Percentiles rank a stretch among this genome's conserved stretches.
Evolutionary conservation across 495 filamentous ascomycete genomes (phyloP).

Genomic region (Lasiosphaeria hispida): DNA sequence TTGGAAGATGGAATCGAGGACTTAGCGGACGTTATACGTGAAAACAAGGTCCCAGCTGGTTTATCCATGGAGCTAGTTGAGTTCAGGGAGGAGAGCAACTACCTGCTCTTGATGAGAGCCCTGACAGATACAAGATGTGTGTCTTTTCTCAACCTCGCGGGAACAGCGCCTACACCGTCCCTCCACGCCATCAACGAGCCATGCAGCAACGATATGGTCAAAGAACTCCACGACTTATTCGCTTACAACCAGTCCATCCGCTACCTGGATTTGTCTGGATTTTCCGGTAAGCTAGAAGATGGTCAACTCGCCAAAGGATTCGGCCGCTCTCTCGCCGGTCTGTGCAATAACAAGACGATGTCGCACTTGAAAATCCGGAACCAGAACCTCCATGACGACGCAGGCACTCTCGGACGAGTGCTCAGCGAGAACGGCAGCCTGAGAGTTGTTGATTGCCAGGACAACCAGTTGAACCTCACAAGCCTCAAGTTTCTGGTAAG

Average conservation of each 20-base stretch:
- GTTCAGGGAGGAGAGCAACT: constrained; percentile 71
- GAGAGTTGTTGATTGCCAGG: constrained; percentile 37
- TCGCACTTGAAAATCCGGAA: constrained; percentile 73
- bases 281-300: constrained; percentile 83
- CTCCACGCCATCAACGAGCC: constrained; percentile 51
- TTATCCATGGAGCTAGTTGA: constrained; percentile 85
- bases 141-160: constrained; percentile 79
- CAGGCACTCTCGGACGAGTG: constrained; percentile 50
- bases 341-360: constrained; percentile 73
- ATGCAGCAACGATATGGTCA: constrained; percentile 64
- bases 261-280: constrained; percentile 83
- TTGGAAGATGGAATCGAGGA: constrained; percentile 68
- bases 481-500: constrained; percentile 32
- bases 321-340: constrained; percentile 69
- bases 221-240: constrained; percentile 71
- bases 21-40: constrained; percentile 66
- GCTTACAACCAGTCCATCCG: constrained; percentile 72
- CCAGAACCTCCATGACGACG: constrained; percentile 46
- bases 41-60: constrained; percentile 63
- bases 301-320: constrained; percentile 80
- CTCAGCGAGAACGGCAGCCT: constrained; percentile 31
- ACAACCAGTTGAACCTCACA: constrained; percentile 43
- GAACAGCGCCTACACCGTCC: constrained; percentile 79
- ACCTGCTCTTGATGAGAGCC: constrained; percentile 69
- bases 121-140: constrained; percentile 72